These are phyloP conservation scores for Apophysomyces sp. DNA, from an alignment of 371 early-diverging fungal species.

Conservation along the genomic window DNA sequence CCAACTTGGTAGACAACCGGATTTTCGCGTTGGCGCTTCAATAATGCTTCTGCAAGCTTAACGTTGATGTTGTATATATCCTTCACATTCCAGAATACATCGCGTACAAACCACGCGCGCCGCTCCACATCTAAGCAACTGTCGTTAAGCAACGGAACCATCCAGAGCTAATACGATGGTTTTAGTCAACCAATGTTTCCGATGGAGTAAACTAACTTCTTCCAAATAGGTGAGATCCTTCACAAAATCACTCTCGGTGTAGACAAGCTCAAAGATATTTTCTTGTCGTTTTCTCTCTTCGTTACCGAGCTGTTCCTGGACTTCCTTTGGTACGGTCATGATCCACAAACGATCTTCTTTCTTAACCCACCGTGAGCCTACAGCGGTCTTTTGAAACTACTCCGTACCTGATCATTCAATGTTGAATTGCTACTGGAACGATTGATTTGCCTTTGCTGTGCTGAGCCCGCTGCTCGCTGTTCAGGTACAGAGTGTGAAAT, in stretches of 20 bases:
- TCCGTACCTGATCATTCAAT: neutral
- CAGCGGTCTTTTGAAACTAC: neutral
- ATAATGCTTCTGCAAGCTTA: constrained; percentile 62
- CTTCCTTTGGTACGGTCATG: constrained; percentile 62
- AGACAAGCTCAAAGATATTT: constrained; percentile 88
- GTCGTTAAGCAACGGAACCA: constrained; percentile 66
- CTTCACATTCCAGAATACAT: constrained; percentile 82
- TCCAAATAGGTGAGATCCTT: constrained; percentile 60
- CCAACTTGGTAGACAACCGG: constrained; percentile 79
- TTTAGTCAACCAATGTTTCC: neutral
- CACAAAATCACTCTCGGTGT: constrained; percentile 91
- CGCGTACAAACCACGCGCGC: constrained; percentile 64
- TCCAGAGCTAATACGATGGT: constrained; percentile 55
- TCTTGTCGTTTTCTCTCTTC: constrained; percentile 90
- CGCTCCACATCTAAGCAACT: constrained; percentile 60
- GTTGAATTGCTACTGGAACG: constrained; percentile 19
- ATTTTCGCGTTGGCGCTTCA: constrained; percentile 68
- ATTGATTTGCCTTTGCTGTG: constrained; percentile 5
- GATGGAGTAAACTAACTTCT: constrained; percentile 56
- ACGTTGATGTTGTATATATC: constrained; percentile 73
- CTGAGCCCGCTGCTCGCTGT: constrained; percentile 1
- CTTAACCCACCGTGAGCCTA: neutral
- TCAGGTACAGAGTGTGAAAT: neutral
- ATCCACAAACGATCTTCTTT: constrained; percentile 57
- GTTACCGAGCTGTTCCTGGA: constrained; percentile 66